These are phyloP conservation scores for Flueggea neowawraea DNA, from an alignment of 441 rosid species.

Conservation along the genomic window DNA sequence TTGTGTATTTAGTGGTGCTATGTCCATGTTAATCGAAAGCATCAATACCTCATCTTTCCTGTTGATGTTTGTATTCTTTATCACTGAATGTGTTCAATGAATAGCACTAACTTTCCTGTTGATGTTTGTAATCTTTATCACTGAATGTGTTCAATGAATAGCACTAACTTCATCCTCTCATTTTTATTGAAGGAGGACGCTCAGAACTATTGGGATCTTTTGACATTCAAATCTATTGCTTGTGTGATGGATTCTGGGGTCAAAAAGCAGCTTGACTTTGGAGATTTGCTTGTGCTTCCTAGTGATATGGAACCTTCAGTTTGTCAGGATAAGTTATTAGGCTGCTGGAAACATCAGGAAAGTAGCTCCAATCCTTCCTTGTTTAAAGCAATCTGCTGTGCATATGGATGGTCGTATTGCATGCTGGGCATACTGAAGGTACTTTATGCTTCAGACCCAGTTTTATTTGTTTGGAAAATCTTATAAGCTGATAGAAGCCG, in stretches of 20 bases:
- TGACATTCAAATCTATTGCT: constrained; percentile 63
- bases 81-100: background rate
- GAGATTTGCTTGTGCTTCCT: constrained; percentile 77
- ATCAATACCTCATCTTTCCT: background rate
- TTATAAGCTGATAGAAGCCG: background rate
- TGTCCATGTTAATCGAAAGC: too few relatives aligned
- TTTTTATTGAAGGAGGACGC: constrained; percentile 38
- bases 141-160: background rate
- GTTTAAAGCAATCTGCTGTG: constrained; percentile 64
- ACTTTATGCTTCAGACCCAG: background rate
- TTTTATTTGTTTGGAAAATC: constrained; percentile 2
- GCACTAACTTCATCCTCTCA: constrained; percentile 7
- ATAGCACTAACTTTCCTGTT: constrained; percentile 5
- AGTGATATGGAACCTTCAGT: constrained; percentile 74
- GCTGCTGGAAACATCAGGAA: constrained; percentile 66
- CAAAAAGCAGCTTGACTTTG: constrained; percentile 78
- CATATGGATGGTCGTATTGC: constrained; percentile 85
- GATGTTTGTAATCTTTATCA: background rate
- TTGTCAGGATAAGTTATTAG: constrained; percentile 57
- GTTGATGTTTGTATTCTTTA: background rate
- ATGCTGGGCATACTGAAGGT: constrained; percentile 88
- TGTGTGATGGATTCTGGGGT: constrained; percentile 66
- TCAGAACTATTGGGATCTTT: constrained; percentile 52
- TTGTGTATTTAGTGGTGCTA: too few relatives aligned
- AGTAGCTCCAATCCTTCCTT: constrained; percentile 50